These are phyloP conservation scores for Curvularia sp. DNA, from an alignment of 2,329 filamentous ascomycete genomes.

Conservation along the genomic window DNA sequence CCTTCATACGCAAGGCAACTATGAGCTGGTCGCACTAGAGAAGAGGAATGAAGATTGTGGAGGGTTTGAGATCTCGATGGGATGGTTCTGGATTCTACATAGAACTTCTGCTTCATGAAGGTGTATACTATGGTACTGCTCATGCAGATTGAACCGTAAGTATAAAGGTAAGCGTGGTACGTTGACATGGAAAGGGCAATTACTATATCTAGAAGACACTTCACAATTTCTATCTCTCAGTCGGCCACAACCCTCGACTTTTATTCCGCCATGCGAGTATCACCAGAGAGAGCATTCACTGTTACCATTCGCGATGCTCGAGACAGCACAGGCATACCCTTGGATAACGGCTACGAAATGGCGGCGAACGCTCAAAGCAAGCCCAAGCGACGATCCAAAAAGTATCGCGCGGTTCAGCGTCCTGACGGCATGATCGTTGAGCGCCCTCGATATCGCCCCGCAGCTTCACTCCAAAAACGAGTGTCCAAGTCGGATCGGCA, in stretches of 20 bases:
- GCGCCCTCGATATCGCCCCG: constrained; percentile 24
- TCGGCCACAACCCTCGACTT: not conserved
- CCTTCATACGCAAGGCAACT: constrained; percentile 15
- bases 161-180: constrained; percentile 4
- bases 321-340: not conserved
- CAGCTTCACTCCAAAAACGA: constrained; percentile 1
- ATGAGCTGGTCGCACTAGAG: constrained; percentile 8
- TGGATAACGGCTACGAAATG: constrained; percentile 4
- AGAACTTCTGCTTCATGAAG: not conserved
- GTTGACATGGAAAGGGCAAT: not conserved
- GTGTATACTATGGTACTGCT: not conserved
- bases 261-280: not conserved
- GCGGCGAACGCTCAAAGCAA: constrained; percentile 7
- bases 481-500: constrained; percentile 10
- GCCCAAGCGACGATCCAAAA: constrained; percentile 12
- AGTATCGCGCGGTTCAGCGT: constrained; percentile 22
- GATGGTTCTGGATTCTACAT: constrained; percentile 16
- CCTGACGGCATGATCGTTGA: constrained; percentile 30
- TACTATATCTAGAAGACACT: not conserved
- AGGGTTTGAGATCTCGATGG: constrained; percentile 22
- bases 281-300: not conserved
- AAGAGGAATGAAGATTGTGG: constrained; percentile 14
- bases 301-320: not conserved
- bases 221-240: not conserved
- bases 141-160: not conserved